A percentile compares a stretch with the other conserved stretches of the same genome.
Conservation (phyloP, 2,329 filamentous ascomycete genomes). For the Alternaria panax region DNA sequence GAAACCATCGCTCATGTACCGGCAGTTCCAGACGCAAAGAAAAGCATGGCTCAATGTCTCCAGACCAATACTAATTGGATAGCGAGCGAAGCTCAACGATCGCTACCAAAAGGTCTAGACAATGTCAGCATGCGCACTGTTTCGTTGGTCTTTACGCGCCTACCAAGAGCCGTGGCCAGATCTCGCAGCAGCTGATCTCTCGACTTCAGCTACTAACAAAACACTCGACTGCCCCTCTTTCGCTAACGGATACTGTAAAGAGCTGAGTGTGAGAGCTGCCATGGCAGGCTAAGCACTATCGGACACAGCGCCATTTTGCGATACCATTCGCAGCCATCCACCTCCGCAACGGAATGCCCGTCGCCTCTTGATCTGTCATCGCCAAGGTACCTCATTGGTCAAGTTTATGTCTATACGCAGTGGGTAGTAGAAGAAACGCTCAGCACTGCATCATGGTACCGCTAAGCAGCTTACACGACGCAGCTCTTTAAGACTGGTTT, state of each 20-base stretch:
- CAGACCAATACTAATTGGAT: background rate
- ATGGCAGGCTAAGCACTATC: constrained; percentile 16
- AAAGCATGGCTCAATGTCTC: background rate
- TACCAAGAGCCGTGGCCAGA: background rate
- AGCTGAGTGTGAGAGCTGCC: constrained; percentile 5
- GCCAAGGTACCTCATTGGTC: constrained; percentile 8
- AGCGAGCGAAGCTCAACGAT: background rate
- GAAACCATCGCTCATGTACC: constrained; percentile 17
- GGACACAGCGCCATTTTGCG: constrained; percentile 14
- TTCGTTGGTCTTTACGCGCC: background rate
- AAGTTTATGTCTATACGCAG: background rate
- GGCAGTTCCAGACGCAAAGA: constrained; percentile 20
- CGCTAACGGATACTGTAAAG: constrained; percentile 3
- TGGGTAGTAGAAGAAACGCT: background rate
- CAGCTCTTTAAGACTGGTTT: background rate
- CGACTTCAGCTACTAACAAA: background rate
- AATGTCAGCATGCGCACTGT: constrained; percentile 1
- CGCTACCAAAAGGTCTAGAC: background rate
- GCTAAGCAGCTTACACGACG: background rate
- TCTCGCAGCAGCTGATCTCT: background rate
- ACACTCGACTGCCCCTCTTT: constrained; percentile 3
- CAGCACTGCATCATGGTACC: constrained; percentile 2
- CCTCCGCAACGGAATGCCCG: constrained; percentile 14
- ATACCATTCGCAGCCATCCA: constrained; percentile 16
- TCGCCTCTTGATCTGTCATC: constrained; percentile 3